Percentiles rank a stretch among this genome's conserved stretches.
Conservation (phyloP, 2,329 filamentous ascomycete genomes). For the Elsinoe necatrix region DNA sequence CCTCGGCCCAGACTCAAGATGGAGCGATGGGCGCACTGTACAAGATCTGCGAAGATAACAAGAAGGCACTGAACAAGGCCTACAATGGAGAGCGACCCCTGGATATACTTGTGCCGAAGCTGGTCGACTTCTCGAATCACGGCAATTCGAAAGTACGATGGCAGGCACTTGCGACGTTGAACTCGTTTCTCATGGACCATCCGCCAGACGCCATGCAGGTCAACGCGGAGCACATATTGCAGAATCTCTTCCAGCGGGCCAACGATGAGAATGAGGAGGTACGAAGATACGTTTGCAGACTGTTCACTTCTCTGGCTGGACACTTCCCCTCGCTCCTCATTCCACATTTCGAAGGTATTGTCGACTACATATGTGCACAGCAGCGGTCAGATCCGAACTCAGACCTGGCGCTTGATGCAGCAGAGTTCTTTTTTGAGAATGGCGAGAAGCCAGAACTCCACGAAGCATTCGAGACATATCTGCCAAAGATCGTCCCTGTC, state of each 20-base stretch:
- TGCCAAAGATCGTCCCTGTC: slow-evolving; percentile 80
- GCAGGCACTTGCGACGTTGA: slow-evolving; percentile 74
- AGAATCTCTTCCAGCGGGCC: slow-evolving; percentile 73
- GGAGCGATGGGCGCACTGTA: slow-evolving; percentile 85
- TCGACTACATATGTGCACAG: slow-evolving; percentile 87
- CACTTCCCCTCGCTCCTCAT: slow-evolving; percentile 81
- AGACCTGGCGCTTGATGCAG: slow-evolving; percentile 85
- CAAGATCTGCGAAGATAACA: slow-evolving; percentile 97
- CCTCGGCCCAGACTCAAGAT: slow-evolving; percentile 68
- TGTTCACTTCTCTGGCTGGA: slow-evolving; percentile 87
- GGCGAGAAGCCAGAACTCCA: slow-evolving; percentile 80
- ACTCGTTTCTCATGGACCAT: slow-evolving; percentile 82
- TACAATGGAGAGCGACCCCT: slow-evolving; percentile 83
- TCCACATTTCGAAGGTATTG: slow-evolving; percentile 77
- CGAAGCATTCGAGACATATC: slow-evolving; percentile 64
- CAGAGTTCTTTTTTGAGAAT: slow-evolving; percentile 94
- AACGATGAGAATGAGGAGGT: slow-evolving; percentile 72
- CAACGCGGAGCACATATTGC: slow-evolving; percentile 71
- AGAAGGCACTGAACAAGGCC: slow-evolving; percentile 73
- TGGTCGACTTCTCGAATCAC: slow-evolving; percentile 78
- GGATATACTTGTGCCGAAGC: slow-evolving; percentile 78
- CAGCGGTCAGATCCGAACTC: slow-evolving; percentile 75
- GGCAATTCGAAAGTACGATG: slow-evolving; percentile 68
- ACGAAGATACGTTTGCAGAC: slow-evolving; percentile 82
- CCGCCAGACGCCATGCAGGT: slow-evolving; percentile 61